Evolutionary conservation across 2,329 filamentous ascomycete genomes (phyloP).

Genomic region (Thyridium curvatum): DNA sequence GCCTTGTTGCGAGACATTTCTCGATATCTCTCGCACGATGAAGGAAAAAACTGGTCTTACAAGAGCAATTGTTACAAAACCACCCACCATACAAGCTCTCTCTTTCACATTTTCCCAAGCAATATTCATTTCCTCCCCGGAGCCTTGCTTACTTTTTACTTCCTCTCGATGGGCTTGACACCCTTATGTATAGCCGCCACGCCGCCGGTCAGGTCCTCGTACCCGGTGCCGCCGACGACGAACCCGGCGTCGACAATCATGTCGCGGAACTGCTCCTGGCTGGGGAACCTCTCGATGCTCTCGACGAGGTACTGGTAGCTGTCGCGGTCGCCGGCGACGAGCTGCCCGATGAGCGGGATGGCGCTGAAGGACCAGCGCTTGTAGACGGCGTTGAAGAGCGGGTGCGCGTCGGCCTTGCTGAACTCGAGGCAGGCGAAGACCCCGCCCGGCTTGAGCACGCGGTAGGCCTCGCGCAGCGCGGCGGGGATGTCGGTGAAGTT

Average conservation of each 20-base stretch:
- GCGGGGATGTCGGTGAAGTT: constrained; percentile 92
- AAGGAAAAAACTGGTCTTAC: too few species aligned
- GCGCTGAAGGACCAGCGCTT: constrained; percentile 94
- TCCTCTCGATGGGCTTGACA: constrained; percentile 61
- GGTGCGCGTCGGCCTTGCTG: constrained; percentile 70
- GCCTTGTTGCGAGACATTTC: too few species aligned
- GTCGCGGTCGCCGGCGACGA: constrained; percentile 88
- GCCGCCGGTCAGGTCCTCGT: constrained; percentile 85
- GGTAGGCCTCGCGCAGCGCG: constrained; percentile 75
- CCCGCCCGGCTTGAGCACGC: constrained; percentile 88
- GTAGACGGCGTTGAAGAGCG: constrained; percentile 77
- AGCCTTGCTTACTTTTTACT: neutral
- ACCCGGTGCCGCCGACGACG: constrained; percentile 74
- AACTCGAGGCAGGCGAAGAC: constrained; percentile 97
- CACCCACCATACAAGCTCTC: neutral
- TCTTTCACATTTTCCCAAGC: neutral
- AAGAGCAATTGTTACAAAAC: too few species aligned
- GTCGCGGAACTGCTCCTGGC: constrained; percentile 72
- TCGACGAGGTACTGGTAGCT: constrained; percentile 99
- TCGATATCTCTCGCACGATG: too few species aligned
- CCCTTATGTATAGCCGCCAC: constrained; percentile 97
- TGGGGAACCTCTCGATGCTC: constrained; percentile 91
- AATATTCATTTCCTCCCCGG: too few species aligned
- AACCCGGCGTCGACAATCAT: constrained; percentile 87
- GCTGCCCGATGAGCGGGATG: constrained; percentile 90